Conservation (phyloP, 805 yeast genomes). For the Kodamaea lidongshanica region DNA sequence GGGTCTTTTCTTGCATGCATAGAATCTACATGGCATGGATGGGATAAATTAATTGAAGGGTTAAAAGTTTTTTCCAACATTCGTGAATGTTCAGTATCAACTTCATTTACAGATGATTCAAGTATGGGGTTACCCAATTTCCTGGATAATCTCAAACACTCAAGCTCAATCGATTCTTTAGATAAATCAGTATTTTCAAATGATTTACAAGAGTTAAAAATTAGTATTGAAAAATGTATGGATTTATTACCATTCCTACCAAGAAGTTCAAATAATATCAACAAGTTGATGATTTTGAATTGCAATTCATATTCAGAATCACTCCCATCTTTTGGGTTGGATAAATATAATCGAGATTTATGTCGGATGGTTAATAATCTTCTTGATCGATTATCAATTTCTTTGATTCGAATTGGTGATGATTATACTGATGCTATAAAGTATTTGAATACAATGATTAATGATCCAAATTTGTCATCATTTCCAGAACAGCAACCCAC, state of each 20-base stretch:
- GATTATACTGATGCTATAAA: slow-evolving; percentile 14
- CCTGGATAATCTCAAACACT: no score
- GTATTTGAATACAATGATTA: slow-evolving; percentile 9
- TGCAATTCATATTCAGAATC: slow-evolving; percentile 6
- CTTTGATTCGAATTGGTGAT: slow-evolving; percentile 20
- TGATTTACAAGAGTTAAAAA: slow-evolving; percentile 18
- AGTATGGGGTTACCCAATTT: no score
- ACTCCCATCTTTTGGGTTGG: slow-evolving; percentile 3
- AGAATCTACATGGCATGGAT: slow-evolving; percentile 41
- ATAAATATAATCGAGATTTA: not conserved
- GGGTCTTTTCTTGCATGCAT: slow-evolving; percentile 47
- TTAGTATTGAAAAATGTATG: slow-evolving; percentile 23
- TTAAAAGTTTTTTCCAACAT: slow-evolving; percentile 22
- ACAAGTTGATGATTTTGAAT: slow-evolving; percentile 10
- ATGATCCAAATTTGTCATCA: no score
- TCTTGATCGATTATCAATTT: slow-evolving; percentile 18
- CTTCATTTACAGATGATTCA: no score
- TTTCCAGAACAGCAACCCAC: no score
- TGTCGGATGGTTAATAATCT: slow-evolving; percentile 7
- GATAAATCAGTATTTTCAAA: slow-evolving; percentile 10
- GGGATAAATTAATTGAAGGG: slow-evolving; percentile 39
- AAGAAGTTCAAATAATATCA: slow-evolving; percentile 6
- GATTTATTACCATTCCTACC: slow-evolving; percentile 23
- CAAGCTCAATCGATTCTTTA: slow-evolving; percentile 3
- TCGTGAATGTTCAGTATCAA: slow-evolving; percentile 5